These are phyloP conservation scores for Drechslerella dactyloides DNA, from an alignment of 2,329 filamentous ascomycete genomes.

Conservation along the genomic window DNA sequence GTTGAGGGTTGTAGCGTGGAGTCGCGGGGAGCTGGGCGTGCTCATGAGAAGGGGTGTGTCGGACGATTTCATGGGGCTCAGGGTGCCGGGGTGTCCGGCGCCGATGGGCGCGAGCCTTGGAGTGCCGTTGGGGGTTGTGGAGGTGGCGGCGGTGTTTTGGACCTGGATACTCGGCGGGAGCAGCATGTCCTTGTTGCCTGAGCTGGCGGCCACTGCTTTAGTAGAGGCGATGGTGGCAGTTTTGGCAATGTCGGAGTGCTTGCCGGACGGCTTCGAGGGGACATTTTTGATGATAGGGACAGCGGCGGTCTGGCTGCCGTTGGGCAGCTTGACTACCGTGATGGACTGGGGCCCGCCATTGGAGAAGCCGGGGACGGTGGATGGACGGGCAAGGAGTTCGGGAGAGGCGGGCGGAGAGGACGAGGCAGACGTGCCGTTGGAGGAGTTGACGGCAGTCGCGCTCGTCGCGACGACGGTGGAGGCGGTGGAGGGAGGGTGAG, in stretches of 20 bases:
- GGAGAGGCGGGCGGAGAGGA: slow-evolving; percentile 10
- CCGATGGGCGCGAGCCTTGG: neutral
- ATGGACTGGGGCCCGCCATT: slow-evolving; percentile 29
- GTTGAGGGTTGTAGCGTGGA: slow-evolving; percentile 49
- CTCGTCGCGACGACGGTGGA: neutral
- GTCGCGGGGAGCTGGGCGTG: slow-evolving; percentile 41
- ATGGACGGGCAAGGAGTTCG: slow-evolving; percentile 26
- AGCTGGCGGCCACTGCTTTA: slow-evolving; percentile 44
- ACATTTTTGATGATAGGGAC: slow-evolving; percentile 13
- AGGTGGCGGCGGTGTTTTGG: slow-evolving; percentile 4
- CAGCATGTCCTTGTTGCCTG: slow-evolving; percentile 49
- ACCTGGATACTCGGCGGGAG: slow-evolving; percentile 38
- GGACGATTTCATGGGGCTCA: slow-evolving; percentile 47
- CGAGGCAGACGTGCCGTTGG: slow-evolving; percentile 15
- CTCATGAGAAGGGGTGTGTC: slow-evolving; percentile 34
- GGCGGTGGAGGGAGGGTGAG: slow-evolving; percentile 1
- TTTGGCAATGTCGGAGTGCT: slow-evolving; percentile 48
- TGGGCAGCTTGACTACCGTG: slow-evolving; percentile 35
- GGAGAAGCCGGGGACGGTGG: slow-evolving; percentile 12
- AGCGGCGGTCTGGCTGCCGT: slow-evolving; percentile 14
- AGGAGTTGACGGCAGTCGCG: neutral
- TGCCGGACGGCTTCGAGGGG: slow-evolving; percentile 35
- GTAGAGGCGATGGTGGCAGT: slow-evolving; percentile 47
- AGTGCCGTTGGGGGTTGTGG: slow-evolving; percentile 3
- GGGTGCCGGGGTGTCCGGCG: slow-evolving; percentile 2